Evolutionary conservation across 169 alveolate species (phyloP).

Genomic region (Cryptosporidium baileyi): DNA sequence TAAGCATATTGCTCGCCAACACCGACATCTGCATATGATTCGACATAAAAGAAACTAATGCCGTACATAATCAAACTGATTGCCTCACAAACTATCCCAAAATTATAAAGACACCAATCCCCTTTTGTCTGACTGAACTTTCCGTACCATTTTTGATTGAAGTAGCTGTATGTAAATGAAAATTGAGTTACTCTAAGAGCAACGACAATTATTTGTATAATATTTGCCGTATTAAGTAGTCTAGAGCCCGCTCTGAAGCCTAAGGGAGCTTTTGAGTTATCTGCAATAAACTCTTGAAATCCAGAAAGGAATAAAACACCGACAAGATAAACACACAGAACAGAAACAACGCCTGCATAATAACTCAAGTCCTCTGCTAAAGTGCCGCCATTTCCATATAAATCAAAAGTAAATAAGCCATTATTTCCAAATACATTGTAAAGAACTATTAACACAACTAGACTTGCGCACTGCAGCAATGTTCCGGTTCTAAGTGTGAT

Average conservation of each 20-base stretch:
- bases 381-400: constrained; percentile 62
- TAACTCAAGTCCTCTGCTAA: constrained; percentile 56
- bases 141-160: constrained; percentile 64
- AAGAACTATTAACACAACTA: constrained; percentile 10
- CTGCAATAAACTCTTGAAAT: constrained; percentile 52
- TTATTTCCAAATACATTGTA: constrained; percentile 36
- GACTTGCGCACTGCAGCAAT: constrained; percentile 32
- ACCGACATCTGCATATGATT: constrained; percentile 54
- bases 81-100: constrained; percentile 58
- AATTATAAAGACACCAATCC: constrained; percentile 61
- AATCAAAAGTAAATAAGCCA: constrained; percentile 40
- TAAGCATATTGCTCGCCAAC: constrained; percentile 67
- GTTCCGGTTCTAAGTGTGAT: constrained; percentile 41
- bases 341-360: constrained; percentile 62
- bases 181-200: constrained; percentile 48
- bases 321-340: constrained; percentile 29
- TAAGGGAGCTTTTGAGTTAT: constrained; percentile 49
- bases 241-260: constrained; percentile 60
- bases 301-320: constrained; percentile 44
- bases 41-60: constrained; percentile 48
- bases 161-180: constrained; percentile 49
- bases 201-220: constrained; percentile 38
- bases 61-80: constrained; percentile 56
- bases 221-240: constrained; percentile 47
- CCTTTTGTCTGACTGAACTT: constrained; percentile 58